Evolutionary conservation across 1,284 basidiomycete species (phyloP), one percentile per base, ranked within the genome.

Genomic region (Cronartium quercuum): DNA sequence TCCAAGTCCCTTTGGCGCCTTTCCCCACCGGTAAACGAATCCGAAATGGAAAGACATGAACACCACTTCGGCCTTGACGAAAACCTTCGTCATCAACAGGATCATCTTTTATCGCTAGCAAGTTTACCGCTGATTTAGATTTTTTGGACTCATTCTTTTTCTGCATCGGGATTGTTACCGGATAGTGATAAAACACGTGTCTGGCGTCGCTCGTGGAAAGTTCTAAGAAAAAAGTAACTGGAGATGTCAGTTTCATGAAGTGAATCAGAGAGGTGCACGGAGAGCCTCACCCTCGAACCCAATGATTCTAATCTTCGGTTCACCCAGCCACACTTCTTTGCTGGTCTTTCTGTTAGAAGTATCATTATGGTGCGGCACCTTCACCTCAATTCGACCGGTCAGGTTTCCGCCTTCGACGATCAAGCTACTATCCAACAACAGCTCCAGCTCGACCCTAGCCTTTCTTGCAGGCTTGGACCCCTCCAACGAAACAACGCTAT

Each of bases 171-270:
- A 55, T 55, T 29, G n/a, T 55, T 6, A 55, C 51, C 5, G 89
- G 87, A 78, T 88, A 88, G 78, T 93, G 91, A 82, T 92, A 94
- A 83, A 97, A 95, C 21, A 90, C 89, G 81, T 92, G 88, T n/a
- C 90, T 85, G 2, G 86, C 83, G 68, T 86, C 84, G 76, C 86
- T 84, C 47, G 86, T 84, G 0, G 87, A 84, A 65, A 91, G 85
- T 75, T 85, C 84, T 83, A 77, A 1, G 57, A 51, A 38, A 35
- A 75, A 24, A 6, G 13, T 2, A 24, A 41, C 57, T 29, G n/a
- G n/a, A 41, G 51, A 38, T 55, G 38, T 55, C 24, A 29, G 44
- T 24, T 35, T 6, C 38, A 12, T 15, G 35, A 13, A 68, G 24
- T 58, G 34, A 2, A 38, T 15, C 2, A 29, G 38, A 18, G 24